phyloP scores from a whole-genome alignment of 768 basidiomycete genomes.

The Mrakia blollopis region DNA sequence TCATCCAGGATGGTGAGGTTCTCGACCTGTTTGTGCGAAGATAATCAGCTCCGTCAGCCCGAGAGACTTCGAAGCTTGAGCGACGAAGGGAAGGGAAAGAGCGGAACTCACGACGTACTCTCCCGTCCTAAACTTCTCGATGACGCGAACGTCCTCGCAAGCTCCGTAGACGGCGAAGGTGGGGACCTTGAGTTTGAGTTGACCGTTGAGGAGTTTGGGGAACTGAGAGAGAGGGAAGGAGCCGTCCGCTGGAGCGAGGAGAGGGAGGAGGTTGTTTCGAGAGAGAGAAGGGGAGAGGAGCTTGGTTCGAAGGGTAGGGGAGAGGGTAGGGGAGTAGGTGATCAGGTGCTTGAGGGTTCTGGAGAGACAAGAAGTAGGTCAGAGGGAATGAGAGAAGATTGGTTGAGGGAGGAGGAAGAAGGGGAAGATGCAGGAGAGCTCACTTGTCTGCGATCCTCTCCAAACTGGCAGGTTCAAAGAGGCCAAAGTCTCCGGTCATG shows the following conservation, averaged over 20 bases:
- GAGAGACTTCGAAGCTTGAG: too few relatives aligned
- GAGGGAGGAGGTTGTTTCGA: constrained; percentile 57
- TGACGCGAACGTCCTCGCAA: constrained; percentile 86
- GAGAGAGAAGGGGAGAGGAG: constrained; percentile 53
- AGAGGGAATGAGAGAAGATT: neutral
- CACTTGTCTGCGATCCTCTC: constrained; percentile 85
- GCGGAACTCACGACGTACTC: constrained; percentile 52
- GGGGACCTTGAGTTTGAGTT: constrained; percentile 84
- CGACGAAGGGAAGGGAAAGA: neutral
- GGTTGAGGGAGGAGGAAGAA: neutral
- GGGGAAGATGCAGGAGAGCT: constrained; percentile 33
- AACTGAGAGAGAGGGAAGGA: constrained; percentile 82
- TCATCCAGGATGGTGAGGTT: constrained; percentile 93
- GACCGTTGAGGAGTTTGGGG: constrained; percentile 76
- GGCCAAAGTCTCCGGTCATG: constrained; percentile 98
- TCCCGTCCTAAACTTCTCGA: constrained; percentile 86
- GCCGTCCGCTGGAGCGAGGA: constrained; percentile 49
- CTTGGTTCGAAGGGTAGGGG: constrained; percentile 71
- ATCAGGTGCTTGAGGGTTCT: constrained; percentile 88
- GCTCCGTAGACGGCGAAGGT: constrained; percentile 94
- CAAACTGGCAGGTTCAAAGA: constrained; percentile 59
- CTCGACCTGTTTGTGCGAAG: constrained; percentile 56
- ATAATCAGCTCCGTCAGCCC: too few relatives aligned
- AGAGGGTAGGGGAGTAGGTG: constrained; percentile 91
- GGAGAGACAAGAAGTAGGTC: neutral